phyloP scores from a whole-genome alignment of 345 rosid species.

The Trapa incisa region DNA sequence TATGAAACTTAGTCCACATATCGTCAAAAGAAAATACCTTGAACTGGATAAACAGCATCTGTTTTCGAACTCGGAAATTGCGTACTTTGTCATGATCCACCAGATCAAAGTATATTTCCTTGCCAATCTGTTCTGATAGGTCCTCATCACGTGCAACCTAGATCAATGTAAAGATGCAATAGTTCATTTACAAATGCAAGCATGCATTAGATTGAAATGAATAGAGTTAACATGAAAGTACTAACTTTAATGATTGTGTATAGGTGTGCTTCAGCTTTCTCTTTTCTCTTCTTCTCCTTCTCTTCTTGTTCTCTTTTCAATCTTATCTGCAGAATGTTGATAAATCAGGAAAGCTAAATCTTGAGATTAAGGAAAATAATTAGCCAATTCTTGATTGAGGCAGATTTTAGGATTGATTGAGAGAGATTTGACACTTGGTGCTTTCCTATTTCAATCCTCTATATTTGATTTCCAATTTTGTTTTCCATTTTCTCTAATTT shows the following conservation, averaged over 20 bases:
- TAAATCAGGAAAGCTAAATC: too few relatives aligned
- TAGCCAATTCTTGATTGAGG: too few relatives aligned
- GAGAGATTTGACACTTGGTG: too few relatives aligned
- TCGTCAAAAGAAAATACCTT: constrained; percentile 20
- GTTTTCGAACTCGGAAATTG: constrained; percentile 25
- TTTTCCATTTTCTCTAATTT: too few relatives aligned
- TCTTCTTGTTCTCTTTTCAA: constrained; percentile 54
- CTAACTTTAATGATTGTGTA: constrained; percentile 47
- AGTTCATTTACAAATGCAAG: background rate
- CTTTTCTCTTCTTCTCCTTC: constrained; percentile 47
- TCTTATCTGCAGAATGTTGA: constrained; percentile 20
- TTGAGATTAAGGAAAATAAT: too few relatives aligned
- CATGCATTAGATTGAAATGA: background rate
- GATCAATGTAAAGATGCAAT: background rate
- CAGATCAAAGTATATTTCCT: constrained; percentile 36
- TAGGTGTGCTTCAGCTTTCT: constrained; percentile 50
- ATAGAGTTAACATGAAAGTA: constrained; percentile 2
- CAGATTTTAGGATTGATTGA: too few relatives aligned
- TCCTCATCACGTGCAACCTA: constrained; percentile 46
- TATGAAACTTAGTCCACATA: background rate
- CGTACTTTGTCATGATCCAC: constrained; percentile 44
- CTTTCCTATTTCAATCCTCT: too few relatives aligned
- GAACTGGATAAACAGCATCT: constrained; percentile 19
- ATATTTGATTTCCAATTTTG: too few relatives aligned
- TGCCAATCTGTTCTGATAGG: constrained; percentile 34